Evolutionary conservation across 2,329 filamentous ascomycete genomes (phyloP).

Genomic region (Amesomyces nigricolor): DNA sequence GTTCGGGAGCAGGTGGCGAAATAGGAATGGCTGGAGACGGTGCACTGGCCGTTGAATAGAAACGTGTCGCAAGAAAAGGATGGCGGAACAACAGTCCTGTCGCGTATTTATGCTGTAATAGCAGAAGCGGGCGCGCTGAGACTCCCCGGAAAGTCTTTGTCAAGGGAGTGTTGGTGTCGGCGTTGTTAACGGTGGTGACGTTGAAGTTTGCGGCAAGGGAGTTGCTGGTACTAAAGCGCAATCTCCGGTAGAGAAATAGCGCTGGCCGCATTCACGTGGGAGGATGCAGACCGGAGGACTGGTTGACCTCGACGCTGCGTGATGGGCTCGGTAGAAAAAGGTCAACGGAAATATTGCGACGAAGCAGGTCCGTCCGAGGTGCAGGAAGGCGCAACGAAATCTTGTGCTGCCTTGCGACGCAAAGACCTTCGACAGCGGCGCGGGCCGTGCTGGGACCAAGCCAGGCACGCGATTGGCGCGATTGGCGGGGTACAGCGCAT

Average conservation of each 20-base stretch:
- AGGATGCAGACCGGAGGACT: slow-evolving; percentile 6
- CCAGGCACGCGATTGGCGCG: slow-evolving; percentile 3
- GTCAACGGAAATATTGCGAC: not conserved
- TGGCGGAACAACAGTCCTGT: too few relatives aligned
- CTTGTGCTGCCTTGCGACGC: slow-evolving; percentile 10
- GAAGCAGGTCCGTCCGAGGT: not conserved
- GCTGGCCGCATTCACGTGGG: slow-evolving; percentile 22
- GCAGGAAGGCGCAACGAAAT: slow-evolving; percentile 6
- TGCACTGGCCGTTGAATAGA: not conserved
- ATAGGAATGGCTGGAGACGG: not conserved
- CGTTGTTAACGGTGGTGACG: not conserved
- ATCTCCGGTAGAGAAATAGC: slow-evolving; percentile 16
- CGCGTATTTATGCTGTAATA: not conserved
- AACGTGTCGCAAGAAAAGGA: not conserved
- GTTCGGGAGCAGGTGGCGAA: not conserved
- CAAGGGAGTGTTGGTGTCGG: not conserved
- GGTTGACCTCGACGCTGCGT: slow-evolving; percentile 6
- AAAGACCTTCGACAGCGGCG: not conserved
- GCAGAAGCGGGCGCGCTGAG: not conserved
- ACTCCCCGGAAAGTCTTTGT: too few relatives aligned
- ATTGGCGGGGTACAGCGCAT: not conserved
- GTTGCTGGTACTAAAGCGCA: slow-evolving; percentile 18
- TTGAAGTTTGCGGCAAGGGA: slow-evolving; percentile 1
- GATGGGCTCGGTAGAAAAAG: not conserved
- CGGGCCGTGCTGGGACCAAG: not conserved